Evolutionary conservation across 805 yeast species (phyloP), one percentile per base, ranked within the genome.

Genomic region (Blastobotrys peoriensis): DNA sequence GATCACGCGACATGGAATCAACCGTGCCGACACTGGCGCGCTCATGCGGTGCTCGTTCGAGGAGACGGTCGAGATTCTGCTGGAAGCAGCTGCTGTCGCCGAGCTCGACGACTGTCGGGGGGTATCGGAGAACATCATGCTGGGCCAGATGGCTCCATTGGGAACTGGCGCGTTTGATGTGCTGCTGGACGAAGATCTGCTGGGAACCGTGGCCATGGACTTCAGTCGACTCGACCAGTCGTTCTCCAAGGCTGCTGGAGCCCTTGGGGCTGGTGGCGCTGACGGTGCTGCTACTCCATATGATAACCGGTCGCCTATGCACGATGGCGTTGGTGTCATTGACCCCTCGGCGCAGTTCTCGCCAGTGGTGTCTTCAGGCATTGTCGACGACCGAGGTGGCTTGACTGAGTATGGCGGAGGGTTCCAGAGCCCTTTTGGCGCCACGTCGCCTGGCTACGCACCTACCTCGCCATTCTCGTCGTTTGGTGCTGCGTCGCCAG

Each of bases 21-120:
- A 93, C 68, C 83, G 99, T 70, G 85, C 95, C 33, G 96, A 93
- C 55, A 93, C 99, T 23, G 99, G 99, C 69, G 98, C 98, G 2
- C 75, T 93, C 62, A 93, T 93, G 99, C 81, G 99, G 69, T 93
- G 97, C 73, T 91, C 98, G 36, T 93, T 93, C 72, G 99, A 93
- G 70, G 99, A 93, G 67, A 93, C 99, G 5, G 99, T 93, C 35
- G 99, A 93, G 69, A 93, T 93, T 60, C 70, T 93, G 63, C 78
- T 93, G 57, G 98, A 93, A 61, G 99, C 99, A 16, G 98, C 96
- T 65, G 95, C 98, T 3, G 79, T 94, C 36, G 98, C 98, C 16
- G 99, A 93, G 63, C 71, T 93, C 46, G 99, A 93, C 69, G 97
- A 93, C 56, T 93, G 99, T 68, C 86, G 88, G 55, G 99, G 99